Percentiles rank a stretch among this genome's conserved stretches.
Conservation (phyloP, 208 protist genomes). For the Acanthamoeba royreba region DNA sequence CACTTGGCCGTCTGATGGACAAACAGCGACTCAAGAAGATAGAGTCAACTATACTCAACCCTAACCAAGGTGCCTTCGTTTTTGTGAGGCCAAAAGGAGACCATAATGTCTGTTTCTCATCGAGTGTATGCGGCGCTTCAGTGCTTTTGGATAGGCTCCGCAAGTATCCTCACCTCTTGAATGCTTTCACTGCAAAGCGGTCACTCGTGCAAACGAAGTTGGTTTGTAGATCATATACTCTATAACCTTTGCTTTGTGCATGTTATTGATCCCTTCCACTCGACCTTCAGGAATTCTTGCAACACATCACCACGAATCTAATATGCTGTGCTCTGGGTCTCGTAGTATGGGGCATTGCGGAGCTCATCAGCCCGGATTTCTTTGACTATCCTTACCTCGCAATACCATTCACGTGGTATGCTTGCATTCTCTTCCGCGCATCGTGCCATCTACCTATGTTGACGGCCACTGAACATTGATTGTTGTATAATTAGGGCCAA, state of each 20-base stretch:
- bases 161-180: neutral
- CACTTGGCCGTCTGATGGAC: neutral
- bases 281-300: neutral
- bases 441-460: neutral
- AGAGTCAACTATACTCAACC: neutral
- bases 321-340: neutral
- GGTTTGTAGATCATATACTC: neutral
- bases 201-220: neutral
- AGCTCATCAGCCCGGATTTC: neutral
- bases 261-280: neutral
- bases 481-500: neutral
- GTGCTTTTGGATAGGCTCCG: neutral
- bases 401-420: neutral
- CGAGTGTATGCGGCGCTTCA: neutral
- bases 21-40: neutral
- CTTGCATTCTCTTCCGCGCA: neutral
- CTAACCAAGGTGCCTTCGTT: neutral
- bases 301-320: neutral
- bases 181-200: neutral
- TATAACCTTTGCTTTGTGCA: neutral
- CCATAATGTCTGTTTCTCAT: neutral
- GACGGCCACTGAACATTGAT: neutral
- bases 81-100: neutral
- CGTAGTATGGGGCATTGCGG: neutral
- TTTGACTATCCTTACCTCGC: constrained; percentile 38